A percentile compares a stretch with the other conserved stretches of the same genome.
Conservation (phyloP, 805 yeast species). For the Candida golubevii region DNA sequence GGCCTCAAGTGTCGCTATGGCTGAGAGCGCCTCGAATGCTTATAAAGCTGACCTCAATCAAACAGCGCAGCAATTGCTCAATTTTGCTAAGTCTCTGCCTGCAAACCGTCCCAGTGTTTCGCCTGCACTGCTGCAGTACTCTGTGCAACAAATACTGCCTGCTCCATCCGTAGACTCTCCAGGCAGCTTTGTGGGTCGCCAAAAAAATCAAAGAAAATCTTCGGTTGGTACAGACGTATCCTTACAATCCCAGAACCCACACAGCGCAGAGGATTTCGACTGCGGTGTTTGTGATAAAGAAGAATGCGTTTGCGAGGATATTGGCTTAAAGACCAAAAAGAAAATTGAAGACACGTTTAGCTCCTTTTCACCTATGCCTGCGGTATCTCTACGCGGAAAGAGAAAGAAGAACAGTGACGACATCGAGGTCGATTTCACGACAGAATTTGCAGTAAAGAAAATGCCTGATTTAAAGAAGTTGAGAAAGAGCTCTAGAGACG, state of each 20-base stretch:
- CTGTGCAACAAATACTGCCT: constrained; percentile 49
- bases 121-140: constrained; percentile 28
- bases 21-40: constrained; percentile 3
- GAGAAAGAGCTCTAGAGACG: constrained; percentile 12
- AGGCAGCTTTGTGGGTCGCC: constrained; percentile 19
- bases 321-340: constrained; percentile 35
- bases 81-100: constrained; percentile 19
- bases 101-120: constrained; percentile 12
- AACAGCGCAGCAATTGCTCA: constrained; percentile 19
- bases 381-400: constrained; percentile 54
- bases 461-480: constrained; percentile 37
- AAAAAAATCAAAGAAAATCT: not conserved
- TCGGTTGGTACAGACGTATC: not conserved
- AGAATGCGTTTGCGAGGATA: constrained; percentile 60
- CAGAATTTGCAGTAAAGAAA: constrained; percentile 30
- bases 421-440: constrained; percentile 57
- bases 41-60: constrained; percentile 15
- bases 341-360: constrained; percentile 32
- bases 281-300: constrained; percentile 71
- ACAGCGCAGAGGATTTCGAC: constrained; percentile 27
- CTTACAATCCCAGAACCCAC: not conserved
- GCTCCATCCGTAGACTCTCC: constrained; percentile 50
- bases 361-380: constrained; percentile 55
- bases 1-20: not conserved
- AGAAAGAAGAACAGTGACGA: constrained; percentile 16